Percentiles rank a stretch among this genome's conserved stretches.
phyloP scores from a whole-genome alignment of 129 eudicot species.

The Sambucus nigra region DNA sequence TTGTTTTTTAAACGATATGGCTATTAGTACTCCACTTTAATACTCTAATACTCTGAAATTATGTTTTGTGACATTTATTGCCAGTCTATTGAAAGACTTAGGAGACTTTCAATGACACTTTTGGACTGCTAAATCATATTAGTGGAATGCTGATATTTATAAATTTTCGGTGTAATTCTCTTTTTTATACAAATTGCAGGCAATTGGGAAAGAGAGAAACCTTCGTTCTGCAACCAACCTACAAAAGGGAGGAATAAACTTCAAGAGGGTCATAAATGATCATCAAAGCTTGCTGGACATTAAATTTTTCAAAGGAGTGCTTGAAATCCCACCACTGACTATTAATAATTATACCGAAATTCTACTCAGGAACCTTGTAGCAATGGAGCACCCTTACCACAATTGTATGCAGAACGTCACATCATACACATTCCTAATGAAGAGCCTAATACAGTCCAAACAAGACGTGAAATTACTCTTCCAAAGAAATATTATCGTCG shows the following conservation, averaged over 20 bases:
- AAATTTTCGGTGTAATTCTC: too few species aligned
- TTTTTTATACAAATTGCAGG: too few species aligned
- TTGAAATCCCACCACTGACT: conserved; percentile 39
- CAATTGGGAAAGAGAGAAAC: neutral
- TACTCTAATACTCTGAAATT: too few species aligned
- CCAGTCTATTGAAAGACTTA: too few species aligned
- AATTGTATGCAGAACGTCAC: conserved; percentile 40
- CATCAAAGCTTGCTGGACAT: conserved; percentile 28
- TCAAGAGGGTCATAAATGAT: conserved; percentile 19
- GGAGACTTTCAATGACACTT: too few species aligned
- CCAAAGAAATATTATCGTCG: conserved; percentile 24
- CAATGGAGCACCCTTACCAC: conserved; percentile 39
- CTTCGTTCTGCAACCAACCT: conserved; percentile 20
- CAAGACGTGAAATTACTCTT: conserved; percentile 36
- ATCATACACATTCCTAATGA: conserved; percentile 48
- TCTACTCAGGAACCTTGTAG: conserved; percentile 48
- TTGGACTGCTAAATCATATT: too few species aligned
- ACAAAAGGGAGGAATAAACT: conserved; percentile 16
- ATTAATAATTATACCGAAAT: conserved; percentile 37
- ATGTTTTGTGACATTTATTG: too few species aligned
- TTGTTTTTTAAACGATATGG: too few species aligned
- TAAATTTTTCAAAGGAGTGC: conserved; percentile 24
- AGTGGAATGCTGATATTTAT: too few species aligned
- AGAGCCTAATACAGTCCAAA: conserved; percentile 21
- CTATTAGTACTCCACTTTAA: too few species aligned